Evolutionary conservation across 495 filamentous ascomycete genomes (phyloP).

Genomic region (Letharia lupina): DNA sequence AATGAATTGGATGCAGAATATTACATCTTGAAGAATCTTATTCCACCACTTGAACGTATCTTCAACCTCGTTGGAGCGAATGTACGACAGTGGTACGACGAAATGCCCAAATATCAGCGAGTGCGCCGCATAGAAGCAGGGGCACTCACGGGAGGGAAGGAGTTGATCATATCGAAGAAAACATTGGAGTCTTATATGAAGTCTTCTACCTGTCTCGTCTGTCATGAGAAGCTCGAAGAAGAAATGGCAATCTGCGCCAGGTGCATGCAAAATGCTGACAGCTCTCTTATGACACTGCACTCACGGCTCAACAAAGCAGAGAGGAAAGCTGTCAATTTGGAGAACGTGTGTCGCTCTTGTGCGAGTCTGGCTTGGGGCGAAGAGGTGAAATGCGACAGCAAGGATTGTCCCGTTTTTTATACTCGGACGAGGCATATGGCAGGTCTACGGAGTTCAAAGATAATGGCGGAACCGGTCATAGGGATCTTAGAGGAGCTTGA

Average conservation of each 20-base stretch:
- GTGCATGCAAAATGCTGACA: constrained; percentile 50
- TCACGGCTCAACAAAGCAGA: constrained; percentile 53
- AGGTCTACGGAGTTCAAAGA: constrained; percentile 49
- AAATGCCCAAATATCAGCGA: constrained; percentile 86
- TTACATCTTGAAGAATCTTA: constrained; percentile 91
- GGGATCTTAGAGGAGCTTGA: constrained; percentile 44
- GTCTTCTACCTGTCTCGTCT: constrained; percentile 69
- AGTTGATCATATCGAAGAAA: constrained; percentile 36
- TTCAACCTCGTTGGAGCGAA: constrained; percentile 96
- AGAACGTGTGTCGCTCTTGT: constrained; percentile 74
- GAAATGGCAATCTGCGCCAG: constrained; percentile 51
- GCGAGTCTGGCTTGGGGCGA: constrained; percentile 62
- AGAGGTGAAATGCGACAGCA: constrained; percentile 74
- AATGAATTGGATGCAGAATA: constrained; percentile 91
- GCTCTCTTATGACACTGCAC: constrained; percentile 54
- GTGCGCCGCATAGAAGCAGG: constrained; percentile 50
- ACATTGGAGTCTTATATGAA: constrained; percentile 86
- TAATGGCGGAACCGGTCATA: constrained; percentile 48
- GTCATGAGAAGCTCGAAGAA: constrained; percentile 55
- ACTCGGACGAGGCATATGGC: constrained; percentile 64
- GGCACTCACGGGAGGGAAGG: constrained; percentile 23
- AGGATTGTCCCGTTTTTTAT: constrained; percentile 92
- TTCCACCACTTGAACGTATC: constrained; percentile 90
- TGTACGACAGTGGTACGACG: constrained; percentile 85
- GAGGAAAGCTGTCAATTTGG: constrained; percentile 55